Percentiles rank a stretch among this genome's conserved stretches.
Evolutionary conservation across 129 eudicot genomes (phyloP).

Genomic region (Flaveria brownii): DNA sequence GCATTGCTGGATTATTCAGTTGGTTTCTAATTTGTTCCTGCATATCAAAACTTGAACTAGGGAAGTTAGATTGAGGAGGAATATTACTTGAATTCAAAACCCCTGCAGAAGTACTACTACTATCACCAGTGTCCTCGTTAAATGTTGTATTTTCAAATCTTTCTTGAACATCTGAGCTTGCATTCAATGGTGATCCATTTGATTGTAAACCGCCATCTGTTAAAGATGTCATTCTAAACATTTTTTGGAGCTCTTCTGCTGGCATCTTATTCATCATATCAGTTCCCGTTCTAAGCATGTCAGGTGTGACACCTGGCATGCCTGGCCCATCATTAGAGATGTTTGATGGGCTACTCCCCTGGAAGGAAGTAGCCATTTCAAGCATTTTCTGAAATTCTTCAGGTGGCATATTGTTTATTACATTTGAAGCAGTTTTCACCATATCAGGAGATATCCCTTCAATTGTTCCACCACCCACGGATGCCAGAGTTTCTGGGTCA

Average conservation of each 20-base stretch:
- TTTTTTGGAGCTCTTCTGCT: conserved; percentile 65
- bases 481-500: conserved; percentile 75
- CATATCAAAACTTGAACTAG: conserved; percentile 58
- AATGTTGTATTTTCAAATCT: conserved; percentile 25
- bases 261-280: conserved; percentile 94
- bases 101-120: conserved; percentile 42
- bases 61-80: conserved; percentile 49
- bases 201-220: conserved; percentile 42
- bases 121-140: conserved; percentile 35
- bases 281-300: conserved; percentile 74
- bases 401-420: conserved; percentile 81
- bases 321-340: conserved; percentile 36
- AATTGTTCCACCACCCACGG: conserved; percentile 54
- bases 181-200: conserved; percentile 29
- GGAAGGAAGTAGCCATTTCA: conserved; percentile 72
- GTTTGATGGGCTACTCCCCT: conserved; percentile 39
- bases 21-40: conserved; percentile 46
- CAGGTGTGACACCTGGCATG: conserved; percentile 66
- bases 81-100: conserved; percentile 40
- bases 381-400: conserved; percentile 86
- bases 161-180: conserved; percentile 31
- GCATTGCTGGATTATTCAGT: conserved; percentile 91
- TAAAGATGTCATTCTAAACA: conserved; percentile 86
- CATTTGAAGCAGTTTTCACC: conserved; percentile 73
- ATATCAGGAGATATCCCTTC: conserved; percentile 73